Evolutionary conservation across 1,139 yeast species (phyloP).

Genomic region (Saccharomyces hybrid): DNA sequence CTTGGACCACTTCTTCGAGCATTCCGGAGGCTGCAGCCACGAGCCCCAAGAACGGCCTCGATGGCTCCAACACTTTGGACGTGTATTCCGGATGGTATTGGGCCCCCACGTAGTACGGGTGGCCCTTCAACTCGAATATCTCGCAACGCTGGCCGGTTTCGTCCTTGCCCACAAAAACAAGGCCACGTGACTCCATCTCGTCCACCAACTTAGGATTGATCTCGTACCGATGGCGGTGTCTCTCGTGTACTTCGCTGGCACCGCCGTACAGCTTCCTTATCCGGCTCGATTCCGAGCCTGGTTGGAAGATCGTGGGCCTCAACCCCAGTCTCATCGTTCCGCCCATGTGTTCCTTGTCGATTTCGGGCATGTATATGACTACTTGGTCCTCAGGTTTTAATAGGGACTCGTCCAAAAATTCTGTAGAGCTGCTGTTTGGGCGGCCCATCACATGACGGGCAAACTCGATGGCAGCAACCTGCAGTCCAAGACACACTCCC

Average conservation of each 20-base stretch:
- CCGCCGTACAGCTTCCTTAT: slow-evolving; percentile 79
- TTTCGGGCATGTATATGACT: slow-evolving; percentile 97
- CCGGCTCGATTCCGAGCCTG: slow-evolving; percentile 60
- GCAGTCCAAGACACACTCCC: slow-evolving; percentile 97
- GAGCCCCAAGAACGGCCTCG: slow-evolving; percentile 86
- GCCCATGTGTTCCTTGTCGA: slow-evolving; percentile 90
- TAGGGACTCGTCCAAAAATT: slow-evolving; percentile 54
- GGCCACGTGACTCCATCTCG: slow-evolving; percentile 66
- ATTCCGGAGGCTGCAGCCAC: slow-evolving; percentile 55
- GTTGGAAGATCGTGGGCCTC: slow-evolving; percentile 78
- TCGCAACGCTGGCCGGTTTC: slow-evolving; percentile 90
- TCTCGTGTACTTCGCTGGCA: slow-evolving; percentile 63
- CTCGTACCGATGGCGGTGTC: slow-evolving; percentile 98
- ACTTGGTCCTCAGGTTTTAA: slow-evolving; percentile 53
- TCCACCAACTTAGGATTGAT: slow-evolving; percentile 78
- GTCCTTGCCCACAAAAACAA: slow-evolving; percentile 87
- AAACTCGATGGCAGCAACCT: slow-evolving; percentile 91
- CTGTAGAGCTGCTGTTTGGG: slow-evolving; percentile 70
- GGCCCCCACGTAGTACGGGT: slow-evolving; percentile 88
- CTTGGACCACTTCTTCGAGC: slow-evolving; percentile 4
- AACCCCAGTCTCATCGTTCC: slow-evolving; percentile 98
- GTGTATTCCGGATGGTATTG: slow-evolving; percentile 98
- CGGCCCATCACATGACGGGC: slow-evolving; percentile 74
- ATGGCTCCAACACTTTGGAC: slow-evolving; percentile 91
- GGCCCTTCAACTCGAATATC: slow-evolving; percentile 68